Percentiles rank a stretch among this genome's conserved stretches.
phyloP scores from a whole-genome alignment of 805 yeast genomes.

The Candida stauntonica region DNA sequence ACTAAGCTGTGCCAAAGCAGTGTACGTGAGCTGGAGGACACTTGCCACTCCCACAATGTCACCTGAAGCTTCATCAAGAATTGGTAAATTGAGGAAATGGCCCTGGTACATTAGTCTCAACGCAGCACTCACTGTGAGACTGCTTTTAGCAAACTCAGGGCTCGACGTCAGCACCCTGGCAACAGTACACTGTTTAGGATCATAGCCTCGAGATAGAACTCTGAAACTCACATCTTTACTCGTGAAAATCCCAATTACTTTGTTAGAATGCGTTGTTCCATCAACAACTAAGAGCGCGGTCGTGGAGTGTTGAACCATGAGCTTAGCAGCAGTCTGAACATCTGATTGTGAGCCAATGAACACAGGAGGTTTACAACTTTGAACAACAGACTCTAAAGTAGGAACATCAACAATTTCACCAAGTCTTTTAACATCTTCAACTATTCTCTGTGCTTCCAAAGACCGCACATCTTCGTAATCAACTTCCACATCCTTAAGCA shows the following conservation, averaged over 20 bases:
- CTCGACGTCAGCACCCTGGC: slow-evolving; percentile 42
- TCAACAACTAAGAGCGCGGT: slow-evolving; percentile 41
- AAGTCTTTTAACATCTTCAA: slow-evolving; percentile 34
- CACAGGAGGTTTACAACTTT: slow-evolving; percentile 26
- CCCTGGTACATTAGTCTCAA: slow-evolving; percentile 44
- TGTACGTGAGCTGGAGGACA: slow-evolving; percentile 40
- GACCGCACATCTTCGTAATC: slow-evolving; percentile 26
- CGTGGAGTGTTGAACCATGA: slow-evolving; percentile 35
- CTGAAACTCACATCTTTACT: slow-evolving; percentile 42
- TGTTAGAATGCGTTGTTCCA: slow-evolving; percentile 27
- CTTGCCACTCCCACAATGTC: slow-evolving; percentile 38
- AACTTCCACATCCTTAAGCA: slow-evolving; percentile 28
- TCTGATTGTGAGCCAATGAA: slow-evolving; percentile 34
- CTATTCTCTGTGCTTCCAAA: slow-evolving; percentile 23
- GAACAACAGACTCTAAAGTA: slow-evolving; percentile 27
- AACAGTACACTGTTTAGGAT: slow-evolving; percentile 35
- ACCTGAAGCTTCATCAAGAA: slow-evolving; percentile 26
- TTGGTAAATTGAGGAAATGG: slow-evolving; percentile 40
- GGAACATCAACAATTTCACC: slow-evolving; percentile 41
- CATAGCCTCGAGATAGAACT: slow-evolving; percentile 34
- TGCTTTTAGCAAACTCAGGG: slow-evolving; percentile 40
- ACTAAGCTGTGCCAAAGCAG: slow-evolving; percentile 35
- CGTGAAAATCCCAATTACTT: slow-evolving; percentile 42
- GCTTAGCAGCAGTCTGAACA: slow-evolving; percentile 35
- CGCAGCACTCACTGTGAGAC: slow-evolving; percentile 38